Evolutionary conservation across 495 filamentous ascomycete species (phyloP).

Genomic region (Extremus antarcticus): DNA sequence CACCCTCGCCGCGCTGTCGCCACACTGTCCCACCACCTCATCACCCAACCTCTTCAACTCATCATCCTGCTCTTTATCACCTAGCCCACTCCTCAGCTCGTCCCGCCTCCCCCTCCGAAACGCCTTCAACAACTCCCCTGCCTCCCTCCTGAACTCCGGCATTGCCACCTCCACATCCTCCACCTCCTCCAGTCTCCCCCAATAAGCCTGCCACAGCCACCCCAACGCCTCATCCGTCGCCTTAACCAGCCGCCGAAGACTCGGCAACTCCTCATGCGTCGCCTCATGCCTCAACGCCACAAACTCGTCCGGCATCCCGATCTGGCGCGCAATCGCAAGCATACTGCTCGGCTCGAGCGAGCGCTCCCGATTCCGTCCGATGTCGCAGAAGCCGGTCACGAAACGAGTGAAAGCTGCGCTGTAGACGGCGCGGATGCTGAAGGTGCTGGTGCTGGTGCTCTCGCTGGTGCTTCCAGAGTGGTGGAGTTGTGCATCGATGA

Average conservation of each 20-base stretch:
- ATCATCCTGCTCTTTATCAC: neutral
- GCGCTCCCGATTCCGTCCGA: slow-evolving; percentile 62
- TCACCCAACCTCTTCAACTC: neutral
- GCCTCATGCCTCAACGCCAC: slow-evolving; percentile 85
- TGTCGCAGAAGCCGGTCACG: slow-evolving; percentile 64
- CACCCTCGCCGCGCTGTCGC: neutral
- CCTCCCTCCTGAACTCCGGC: slow-evolving; percentile 4
- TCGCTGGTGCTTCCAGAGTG: no score
- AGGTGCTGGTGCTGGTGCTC: slow-evolving; percentile 34
- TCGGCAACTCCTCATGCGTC: slow-evolving; percentile 77
- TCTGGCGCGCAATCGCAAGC: slow-evolving; percentile 65
- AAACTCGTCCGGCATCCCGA: slow-evolving; percentile 70
- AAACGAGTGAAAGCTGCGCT: slow-evolving; percentile 60
- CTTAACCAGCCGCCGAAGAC: slow-evolving; percentile 54
- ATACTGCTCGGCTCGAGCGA: slow-evolving; percentile 59
- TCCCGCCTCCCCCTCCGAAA: slow-evolving; percentile 18
- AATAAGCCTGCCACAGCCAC: slow-evolving; percentile 88
- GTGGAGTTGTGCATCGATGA: slow-evolving; percentile 62
- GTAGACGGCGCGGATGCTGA: slow-evolving; percentile 47
- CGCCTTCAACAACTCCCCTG: slow-evolving; percentile 17
- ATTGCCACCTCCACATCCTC: neutral
- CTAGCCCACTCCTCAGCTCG: slow-evolving; percentile 16
- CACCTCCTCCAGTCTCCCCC: slow-evolving; percentile 41
- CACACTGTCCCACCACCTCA: slow-evolving; percentile 1
- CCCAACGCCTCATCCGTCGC: slow-evolving; percentile 56